phyloP scores from a whole-genome alignment of 768 basidiomycete genomes.

The Xerocomellus chrysenteron region DNA sequence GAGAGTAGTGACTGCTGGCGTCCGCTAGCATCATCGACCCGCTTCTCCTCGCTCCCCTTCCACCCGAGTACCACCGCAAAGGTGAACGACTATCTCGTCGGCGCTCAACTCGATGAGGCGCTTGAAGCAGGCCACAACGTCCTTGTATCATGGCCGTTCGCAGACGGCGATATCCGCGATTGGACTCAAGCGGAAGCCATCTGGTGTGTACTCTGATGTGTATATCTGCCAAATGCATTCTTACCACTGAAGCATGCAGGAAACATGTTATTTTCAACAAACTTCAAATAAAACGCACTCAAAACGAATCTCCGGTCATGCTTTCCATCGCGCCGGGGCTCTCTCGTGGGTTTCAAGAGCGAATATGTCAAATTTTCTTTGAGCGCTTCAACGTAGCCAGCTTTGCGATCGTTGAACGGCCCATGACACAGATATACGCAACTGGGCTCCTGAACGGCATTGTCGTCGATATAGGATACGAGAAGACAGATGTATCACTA shows the following conservation, averaged over 20 bases:
- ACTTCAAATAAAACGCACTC: constrained; percentile 73
- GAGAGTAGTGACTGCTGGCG: constrained; percentile 27
- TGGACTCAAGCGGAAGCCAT: constrained; percentile 88
- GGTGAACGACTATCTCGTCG: constrained; percentile 82
- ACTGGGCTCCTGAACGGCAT: constrained; percentile 69
- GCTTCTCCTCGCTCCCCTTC: constrained; percentile 48
- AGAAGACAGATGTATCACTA: constrained; percentile 74
- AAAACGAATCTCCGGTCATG: constrained; percentile 86
- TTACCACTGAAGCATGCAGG: constrained; percentile 44
- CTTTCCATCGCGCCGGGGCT: constrained; percentile 67
- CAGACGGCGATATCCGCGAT: constrained; percentile 67
- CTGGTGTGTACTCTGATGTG: constrained; percentile 52
- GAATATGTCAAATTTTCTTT: constrained; percentile 82
- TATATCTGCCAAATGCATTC: not conserved
- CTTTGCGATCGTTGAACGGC: constrained; percentile 76
- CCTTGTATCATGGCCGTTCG: constrained; percentile 79
- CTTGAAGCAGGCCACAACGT: constrained; percentile 72
- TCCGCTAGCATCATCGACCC: constrained; percentile 44
- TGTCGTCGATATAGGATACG: constrained; percentile 78
- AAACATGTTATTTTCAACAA: constrained; percentile 78
- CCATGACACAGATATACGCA: constrained; percentile 82
- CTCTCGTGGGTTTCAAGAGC: constrained; percentile 66
- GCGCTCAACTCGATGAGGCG: constrained; percentile 76
- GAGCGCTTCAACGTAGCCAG: constrained; percentile 90
- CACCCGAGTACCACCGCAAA: constrained; percentile 43